phyloP scores from a whole-genome alignment of 805 yeast species.

The Grigorovia humatica region DNA sequence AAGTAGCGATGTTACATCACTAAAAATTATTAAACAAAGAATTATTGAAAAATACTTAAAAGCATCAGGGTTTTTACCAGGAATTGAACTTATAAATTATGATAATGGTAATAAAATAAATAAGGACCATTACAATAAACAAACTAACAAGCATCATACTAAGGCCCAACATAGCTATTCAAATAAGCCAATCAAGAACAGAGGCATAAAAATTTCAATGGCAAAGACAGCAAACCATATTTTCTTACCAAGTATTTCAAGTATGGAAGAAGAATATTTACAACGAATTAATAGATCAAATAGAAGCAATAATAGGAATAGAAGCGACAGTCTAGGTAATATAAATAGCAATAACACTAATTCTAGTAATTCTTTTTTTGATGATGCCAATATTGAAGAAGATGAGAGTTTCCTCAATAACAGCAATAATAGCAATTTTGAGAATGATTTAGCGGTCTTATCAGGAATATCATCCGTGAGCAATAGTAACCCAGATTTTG shows the following conservation, averaged over 20 bases:
- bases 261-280: slow-evolving; percentile 23
- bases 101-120: not conserved
- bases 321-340: not conserved
- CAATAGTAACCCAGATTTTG: not conserved
- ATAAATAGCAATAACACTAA: not conserved
- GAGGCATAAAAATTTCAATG: slow-evolving; percentile 18
- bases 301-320: not conserved
- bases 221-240: slow-evolving; percentile 29
- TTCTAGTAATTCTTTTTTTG: not conserved
- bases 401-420: not conserved
- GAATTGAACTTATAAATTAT: not conserved
- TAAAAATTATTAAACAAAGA: not conserved
- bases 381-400: not conserved
- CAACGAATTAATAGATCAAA: slow-evolving; percentile 10
- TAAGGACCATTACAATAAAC: not conserved
- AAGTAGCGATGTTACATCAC: not conserved
- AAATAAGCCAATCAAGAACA: slow-evolving; percentile 2
- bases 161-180: not conserved
- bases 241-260: slow-evolving; percentile 26
- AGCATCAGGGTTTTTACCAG: not conserved
- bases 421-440: not conserved
- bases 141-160: not conserved
- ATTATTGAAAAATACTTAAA: not conserved
- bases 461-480: not conserved
- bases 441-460: not conserved